Evolutionary conservation across 2,329 filamentous ascomycete species (phyloP), one percentile per base, ranked within the genome.

Genomic region (Trichoderma breve): DNA sequence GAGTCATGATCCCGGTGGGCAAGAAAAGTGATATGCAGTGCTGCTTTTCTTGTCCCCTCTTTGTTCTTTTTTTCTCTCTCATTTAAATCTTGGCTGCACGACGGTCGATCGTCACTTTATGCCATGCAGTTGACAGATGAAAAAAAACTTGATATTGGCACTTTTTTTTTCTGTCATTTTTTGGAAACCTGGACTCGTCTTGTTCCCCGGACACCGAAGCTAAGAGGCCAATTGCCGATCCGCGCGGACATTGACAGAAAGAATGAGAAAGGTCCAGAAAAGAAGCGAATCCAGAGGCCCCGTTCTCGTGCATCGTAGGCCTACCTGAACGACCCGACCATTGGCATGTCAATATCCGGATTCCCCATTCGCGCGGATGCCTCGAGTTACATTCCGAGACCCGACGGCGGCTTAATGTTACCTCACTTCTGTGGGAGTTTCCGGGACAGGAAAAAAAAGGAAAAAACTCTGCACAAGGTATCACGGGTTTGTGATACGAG

Each of bases 371-470:
- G 66, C 65, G 66, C 39, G 55, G 60, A 70, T 12, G 15, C 39
- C 28, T 62, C n/a, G 57, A 70, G 66, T 70, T 70, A 32, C 57
- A 70, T 70, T 62, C 66, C 66, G 66, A 32, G 66, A 51, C 18
- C 39, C 57, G 57, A 60, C 11, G 18, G 18, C 30, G 18, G 57
- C 28, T 21, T 14, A 34, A n/a, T 57, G 1, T 2, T 3, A 51
- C 51, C 51, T 55, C 39, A n/a, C 39, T 14, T 6, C 51, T 21
- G 21, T 26, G 51, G 51, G 21, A 57, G 26, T 26, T 28, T 14
- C 53, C 57, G 28, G 57, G 39, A 21, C n/a, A 65, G n/a, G n/a
- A 21, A 21, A 8, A 21, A 47, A 21, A 47, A 47, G 4, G 8
- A 6, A 21, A 47, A 65, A 34, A 24, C 32, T 36, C 21, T 28